phyloP scores from a whole-genome alignment of 176 grass and related monocot species.

The Eremochloa ophiuroides region DNA sequence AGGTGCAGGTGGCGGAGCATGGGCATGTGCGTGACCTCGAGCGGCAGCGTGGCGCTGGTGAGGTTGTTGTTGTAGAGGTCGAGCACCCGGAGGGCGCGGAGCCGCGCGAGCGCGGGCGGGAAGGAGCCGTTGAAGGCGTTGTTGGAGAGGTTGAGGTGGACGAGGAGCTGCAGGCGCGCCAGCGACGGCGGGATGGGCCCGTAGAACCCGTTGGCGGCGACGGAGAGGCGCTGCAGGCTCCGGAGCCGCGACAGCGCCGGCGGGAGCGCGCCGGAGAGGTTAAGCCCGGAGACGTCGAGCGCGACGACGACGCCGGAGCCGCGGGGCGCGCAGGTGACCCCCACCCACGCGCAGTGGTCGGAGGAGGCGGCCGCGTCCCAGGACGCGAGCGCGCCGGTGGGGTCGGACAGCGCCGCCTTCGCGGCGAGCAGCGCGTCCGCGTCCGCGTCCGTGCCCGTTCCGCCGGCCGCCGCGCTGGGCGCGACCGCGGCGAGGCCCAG shows the following conservation, averaged over 20 bases:
- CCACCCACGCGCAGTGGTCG: constrained; percentile 48
- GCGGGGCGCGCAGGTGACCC: constrained; percentile 49
- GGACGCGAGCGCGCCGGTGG: constrained; percentile 48
- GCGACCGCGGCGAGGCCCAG: not conserved
- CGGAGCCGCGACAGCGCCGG: constrained; percentile 39
- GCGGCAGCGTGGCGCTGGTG: constrained; percentile 56
- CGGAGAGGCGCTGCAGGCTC: constrained; percentile 45
- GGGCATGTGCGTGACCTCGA: constrained; percentile 45
- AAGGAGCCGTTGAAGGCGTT: constrained; percentile 70
- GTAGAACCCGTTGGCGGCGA: constrained; percentile 47
- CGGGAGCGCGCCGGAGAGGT: constrained; percentile 69
- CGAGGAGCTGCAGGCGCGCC: constrained; percentile 42
- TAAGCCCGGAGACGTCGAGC: constrained; percentile 50
- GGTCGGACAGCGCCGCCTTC: constrained; percentile 66
- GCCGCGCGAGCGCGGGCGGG: constrained; percentile 37
- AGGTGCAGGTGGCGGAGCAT: constrained; percentile 65
- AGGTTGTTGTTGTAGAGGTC: constrained; percentile 91
- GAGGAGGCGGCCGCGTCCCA: constrained; percentile 31
- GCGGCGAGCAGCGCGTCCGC: constrained; percentile 54
- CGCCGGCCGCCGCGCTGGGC: constrained; percentile 15
- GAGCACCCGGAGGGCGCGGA: constrained; percentile 45
- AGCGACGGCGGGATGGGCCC: constrained; percentile 55
- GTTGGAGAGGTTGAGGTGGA: constrained; percentile 85
- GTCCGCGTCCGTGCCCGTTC: constrained; percentile 3
- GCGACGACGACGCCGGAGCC: constrained; percentile 31